Evolutionary conservation across 2,329 filamentous ascomycete species (phyloP), one percentile per base, ranked within the genome.

Genomic region (Eutypella sp.): DNA sequence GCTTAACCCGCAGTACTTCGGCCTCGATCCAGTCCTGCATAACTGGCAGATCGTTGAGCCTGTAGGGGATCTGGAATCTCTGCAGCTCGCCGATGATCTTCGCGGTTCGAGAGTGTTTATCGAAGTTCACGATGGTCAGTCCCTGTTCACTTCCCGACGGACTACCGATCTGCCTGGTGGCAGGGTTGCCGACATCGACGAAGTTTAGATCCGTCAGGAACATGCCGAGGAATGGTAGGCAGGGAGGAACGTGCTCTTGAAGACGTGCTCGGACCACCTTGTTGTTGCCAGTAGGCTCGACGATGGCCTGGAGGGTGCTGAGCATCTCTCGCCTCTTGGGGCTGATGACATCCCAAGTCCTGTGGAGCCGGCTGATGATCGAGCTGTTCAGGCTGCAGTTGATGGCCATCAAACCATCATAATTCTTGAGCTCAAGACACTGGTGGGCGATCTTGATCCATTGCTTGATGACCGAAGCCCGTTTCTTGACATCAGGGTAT

Each of bases 201-300:
- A 99, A 97, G 0, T 91, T 96, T 31, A 99, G 74, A 62, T 99
- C 93, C 0, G 93, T 99, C 33, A 99, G 75, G 65, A 96, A 97
- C 69, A 95, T 95, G 52, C 93, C 93, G 3, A 99, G 80, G 64
- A 97, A 99, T 0, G 93, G 93, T 44, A 99, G 76, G 63, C 93
- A 99, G 5, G 93, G 92, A 1, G 91, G 89, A 0, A 95, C 84
- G 45, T 95, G 88, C 57, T 89, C 85, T 56, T 92, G 84, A 3
- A 99, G 80, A 38, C 87, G 84, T 47, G 85, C 82, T 39, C 93
- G 87, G 20, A 99, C 80, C 10, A 87, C 82, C 51, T 89, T 87
- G 69, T 96, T 92, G 71, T 99, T 99, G 61, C 89, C 88, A 11
- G 88, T 84, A 5, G 91, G 84, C 64, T 96, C 91, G 19, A 96